Evolutionary conservation across 192 early-diverging fungal genomes (phyloP).

Genomic region (Geranomyces michiganensis): DNA sequence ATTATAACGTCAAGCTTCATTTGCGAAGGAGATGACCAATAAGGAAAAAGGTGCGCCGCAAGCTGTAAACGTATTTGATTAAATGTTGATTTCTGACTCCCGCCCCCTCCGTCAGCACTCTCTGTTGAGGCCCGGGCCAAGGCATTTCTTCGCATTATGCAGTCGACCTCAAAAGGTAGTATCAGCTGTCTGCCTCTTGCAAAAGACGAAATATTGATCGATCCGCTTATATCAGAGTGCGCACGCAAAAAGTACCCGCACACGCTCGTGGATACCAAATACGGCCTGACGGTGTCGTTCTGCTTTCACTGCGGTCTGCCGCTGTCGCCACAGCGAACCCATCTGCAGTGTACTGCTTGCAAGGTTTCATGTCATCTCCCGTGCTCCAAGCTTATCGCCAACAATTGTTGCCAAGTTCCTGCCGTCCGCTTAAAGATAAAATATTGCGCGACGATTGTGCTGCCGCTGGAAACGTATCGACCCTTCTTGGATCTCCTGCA

Average conservation of each 20-base stretch:
- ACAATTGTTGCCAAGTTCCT: conserved; percentile 31
- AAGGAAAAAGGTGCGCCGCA: conserved; percentile 23
- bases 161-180: conserved; percentile 24
- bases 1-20: conserved; percentile 19
- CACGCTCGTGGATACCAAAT: conserved; percentile 33
- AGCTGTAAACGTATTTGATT: not conserved
- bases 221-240: conserved; percentile 5
- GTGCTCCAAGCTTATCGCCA: conserved; percentile 29
- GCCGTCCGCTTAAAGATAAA: conserved; percentile 22
- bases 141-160: conserved; percentile 15
- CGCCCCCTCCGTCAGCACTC: not conserved
- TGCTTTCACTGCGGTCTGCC: conserved; percentile 26
- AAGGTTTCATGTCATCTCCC: conserved; percentile 23
- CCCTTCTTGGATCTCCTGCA: conserved; percentile 25
- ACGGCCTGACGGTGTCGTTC: conserved; percentile 1
- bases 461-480: conserved; percentile 22
- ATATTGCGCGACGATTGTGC: conserved; percentile 28
- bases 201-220: too few species aligned
- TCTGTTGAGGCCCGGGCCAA: conserved; percentile 12
- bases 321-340: conserved; percentile 12
- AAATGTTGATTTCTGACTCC: not conserved
- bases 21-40: conserved; percentile 9
- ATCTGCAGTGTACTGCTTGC: conserved; percentile 27
- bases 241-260: conserved; percentile 17
- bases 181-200: not conserved